Evolutionary conservation across 2,329 filamentous ascomycete species (phyloP), one percentile per base, ranked within the genome.

Genomic region (Exophiala alcalophila): DNA sequence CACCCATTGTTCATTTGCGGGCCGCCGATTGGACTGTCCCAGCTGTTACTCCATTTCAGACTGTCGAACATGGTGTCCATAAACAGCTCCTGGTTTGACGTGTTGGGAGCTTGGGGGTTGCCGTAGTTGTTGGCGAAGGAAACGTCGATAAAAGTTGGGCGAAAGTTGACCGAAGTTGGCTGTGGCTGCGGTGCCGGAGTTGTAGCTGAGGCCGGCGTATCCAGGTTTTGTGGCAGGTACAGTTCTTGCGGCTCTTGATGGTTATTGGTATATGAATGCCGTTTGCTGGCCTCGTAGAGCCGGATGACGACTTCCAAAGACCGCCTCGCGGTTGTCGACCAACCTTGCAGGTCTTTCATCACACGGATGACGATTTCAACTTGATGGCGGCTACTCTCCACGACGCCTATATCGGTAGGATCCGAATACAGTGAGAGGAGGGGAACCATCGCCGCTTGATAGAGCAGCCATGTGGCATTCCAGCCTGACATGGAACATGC

Each of bases 401-500:
- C 74, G 59, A 50, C 37, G 8, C 59, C 57, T 2, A 50, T 31
- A 20, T 64, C 59, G n/a, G 51, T 49, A 2, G 64, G 71, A 59
- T 87, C 81, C 70, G 78, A 83, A 61, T 88, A 87, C 9, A 90
- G 70, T 15, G 78, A 83, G 8, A 91, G 76, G 1, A 91, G 73
- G 0, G 85, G 85, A 6, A 90, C 80, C 81, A 90, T 86, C 50
- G 79, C 80, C 0, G 85, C 84, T 61, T 90, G 85, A 65, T 87
- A 90, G 46, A 86, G 75, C 64, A 88, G 83, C 84, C 84, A 89
- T 2, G 86, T 84, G 0, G 82, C 85, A 60, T 87, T 86, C 85
- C 84, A 90, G 6, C 84, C 84, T 0, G 79, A 80, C 67, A 90
- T 85, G 58, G 88, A 79, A 59, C 86, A 85, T 31, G 80, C 76